phyloP scores from a whole-genome alignment of 2,329 filamentous ascomycete genomes.

The Anthostomella pinea region DNA sequence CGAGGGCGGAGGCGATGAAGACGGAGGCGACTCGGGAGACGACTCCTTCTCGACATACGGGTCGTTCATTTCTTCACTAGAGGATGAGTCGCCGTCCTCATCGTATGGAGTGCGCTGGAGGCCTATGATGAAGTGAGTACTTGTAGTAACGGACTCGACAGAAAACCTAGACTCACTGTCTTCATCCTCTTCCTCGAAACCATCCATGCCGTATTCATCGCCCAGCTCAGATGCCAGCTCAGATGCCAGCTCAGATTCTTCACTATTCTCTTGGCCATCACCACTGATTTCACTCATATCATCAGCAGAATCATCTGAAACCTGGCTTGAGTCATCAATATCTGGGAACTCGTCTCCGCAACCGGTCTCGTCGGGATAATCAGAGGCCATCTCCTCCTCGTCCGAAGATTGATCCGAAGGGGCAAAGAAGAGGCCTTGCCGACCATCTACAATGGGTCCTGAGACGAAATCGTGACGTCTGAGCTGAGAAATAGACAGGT shows the following conservation, averaged over 20 bases:
- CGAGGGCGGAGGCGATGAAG: conserved; percentile 6
- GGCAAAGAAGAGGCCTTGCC: too few relatives aligned
- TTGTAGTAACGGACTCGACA: too few relatives aligned
- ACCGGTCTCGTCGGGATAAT: conserved; percentile 8
- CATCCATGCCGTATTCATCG: conserved; percentile 4
- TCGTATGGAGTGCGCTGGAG: conserved; percentile 6
- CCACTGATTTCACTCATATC: conserved; percentile 4
- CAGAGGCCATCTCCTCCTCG: conserved; percentile 1
- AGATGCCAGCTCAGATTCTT: not conserved
- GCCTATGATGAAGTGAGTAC: too few relatives aligned
- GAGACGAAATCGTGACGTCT: too few relatives aligned
- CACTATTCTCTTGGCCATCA: too few relatives aligned
- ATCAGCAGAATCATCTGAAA: conserved; percentile 7
- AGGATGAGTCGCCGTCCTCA: conserved; percentile 10
- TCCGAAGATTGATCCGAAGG: too few relatives aligned
- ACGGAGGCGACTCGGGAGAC: conserved; percentile 1
- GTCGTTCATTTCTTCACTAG: conserved; percentile 6
- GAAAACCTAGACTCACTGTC: conserved; percentile 12
- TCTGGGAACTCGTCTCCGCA: not conserved
- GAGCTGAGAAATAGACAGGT: too few relatives aligned
- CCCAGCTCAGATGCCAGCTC: conserved; percentile 8
- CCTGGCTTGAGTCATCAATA: not conserved
- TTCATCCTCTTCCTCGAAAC: conserved; percentile 11
- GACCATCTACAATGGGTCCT: too few relatives aligned
- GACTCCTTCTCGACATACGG: conserved; percentile 2